Percentiles rank a stretch among this genome's conserved stretches.
Conservation (phyloP, 2,329 filamentous ascomycete genomes). For the Penicillium griseofulvum region DNA sequence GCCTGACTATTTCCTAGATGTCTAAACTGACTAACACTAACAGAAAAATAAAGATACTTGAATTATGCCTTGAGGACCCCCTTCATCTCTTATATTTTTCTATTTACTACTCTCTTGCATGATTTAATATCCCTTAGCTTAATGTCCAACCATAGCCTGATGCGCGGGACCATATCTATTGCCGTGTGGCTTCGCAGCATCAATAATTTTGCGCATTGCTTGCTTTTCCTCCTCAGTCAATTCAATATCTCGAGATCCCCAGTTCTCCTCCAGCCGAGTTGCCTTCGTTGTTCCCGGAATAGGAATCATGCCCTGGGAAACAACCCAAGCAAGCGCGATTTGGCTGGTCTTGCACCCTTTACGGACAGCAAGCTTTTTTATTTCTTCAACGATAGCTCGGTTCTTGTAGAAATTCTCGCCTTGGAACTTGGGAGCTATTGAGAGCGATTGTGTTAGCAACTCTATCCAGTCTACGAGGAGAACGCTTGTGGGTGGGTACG, state of each 20-base stretch:
- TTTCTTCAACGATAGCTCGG: constrained; percentile 41
- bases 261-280: constrained; percentile 42
- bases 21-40: too few species aligned
- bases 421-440: constrained; percentile 34
- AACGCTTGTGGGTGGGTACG: constrained; percentile 8
- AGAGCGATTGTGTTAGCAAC: background rate
- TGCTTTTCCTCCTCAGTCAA: constrained; percentile 39
- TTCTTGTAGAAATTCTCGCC: constrained; percentile 50
- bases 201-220: constrained; percentile 42
- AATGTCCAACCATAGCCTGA: constrained; percentile 29
- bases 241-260: constrained; percentile 37
- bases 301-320: constrained; percentile 44
- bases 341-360: constrained; percentile 38
- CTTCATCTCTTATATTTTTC: too few species aligned
- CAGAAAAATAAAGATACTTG: too few species aligned
- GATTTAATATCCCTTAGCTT: background rate
- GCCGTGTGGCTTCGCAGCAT: constrained; percentile 39
- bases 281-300: constrained; percentile 50
- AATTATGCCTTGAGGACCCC: too few species aligned
- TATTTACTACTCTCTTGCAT: too few species aligned
- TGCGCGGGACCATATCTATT: constrained; percentile 33
- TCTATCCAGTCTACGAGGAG: background rate
- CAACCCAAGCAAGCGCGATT: constrained; percentile 44
- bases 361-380: constrained; percentile 40
- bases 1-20: too few species aligned